A percentile compares a stretch with the other conserved stretches of the same genome.
These are phyloP conservation scores for Neurospora sp. DNA, from an alignment of 495 filamentous ascomycete species.

Conservation along the genomic window DNA sequence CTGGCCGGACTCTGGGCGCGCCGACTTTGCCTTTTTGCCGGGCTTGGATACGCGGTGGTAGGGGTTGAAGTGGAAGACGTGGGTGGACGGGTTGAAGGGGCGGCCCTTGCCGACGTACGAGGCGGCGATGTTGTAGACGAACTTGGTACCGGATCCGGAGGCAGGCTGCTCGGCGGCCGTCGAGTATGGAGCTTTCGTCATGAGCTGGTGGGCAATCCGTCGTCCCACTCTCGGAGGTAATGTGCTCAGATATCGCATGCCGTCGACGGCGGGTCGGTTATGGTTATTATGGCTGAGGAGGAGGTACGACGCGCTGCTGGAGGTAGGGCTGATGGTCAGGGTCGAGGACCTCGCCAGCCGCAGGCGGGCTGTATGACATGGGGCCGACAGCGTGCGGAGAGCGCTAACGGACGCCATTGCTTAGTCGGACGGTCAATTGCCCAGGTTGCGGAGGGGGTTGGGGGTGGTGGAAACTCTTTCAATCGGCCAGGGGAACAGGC, in stretches of 20 bases:
- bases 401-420: not conserved
- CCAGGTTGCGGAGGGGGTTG: not conserved
- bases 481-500: not conserved
- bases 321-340: not conserved
- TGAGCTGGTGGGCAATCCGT: not conserved
- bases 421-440: not conserved
- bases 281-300: not conserved
- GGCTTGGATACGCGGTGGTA: constrained; percentile 44
- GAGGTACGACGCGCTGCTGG: not conserved
- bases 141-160: constrained; percentile 23
- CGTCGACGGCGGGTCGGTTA: not conserved
- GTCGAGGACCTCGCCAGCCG: not conserved
- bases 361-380: not conserved
- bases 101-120: constrained; percentile 70
- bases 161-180: not conserved
- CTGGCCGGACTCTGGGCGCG: constrained; percentile 72
- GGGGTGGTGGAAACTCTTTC: not conserved
- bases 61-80: constrained; percentile 70
- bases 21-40: constrained; percentile 34
- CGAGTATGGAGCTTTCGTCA: not conserved
- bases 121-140: constrained; percentile 56
- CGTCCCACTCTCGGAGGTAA: not conserved
- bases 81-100: constrained; percentile 56
- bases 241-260: not conserved
- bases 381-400: not conserved